These are phyloP conservation scores for Citrus reticulata DNA, from an alignment of 345 rosid genomes.

Conservation along the genomic window DNA sequence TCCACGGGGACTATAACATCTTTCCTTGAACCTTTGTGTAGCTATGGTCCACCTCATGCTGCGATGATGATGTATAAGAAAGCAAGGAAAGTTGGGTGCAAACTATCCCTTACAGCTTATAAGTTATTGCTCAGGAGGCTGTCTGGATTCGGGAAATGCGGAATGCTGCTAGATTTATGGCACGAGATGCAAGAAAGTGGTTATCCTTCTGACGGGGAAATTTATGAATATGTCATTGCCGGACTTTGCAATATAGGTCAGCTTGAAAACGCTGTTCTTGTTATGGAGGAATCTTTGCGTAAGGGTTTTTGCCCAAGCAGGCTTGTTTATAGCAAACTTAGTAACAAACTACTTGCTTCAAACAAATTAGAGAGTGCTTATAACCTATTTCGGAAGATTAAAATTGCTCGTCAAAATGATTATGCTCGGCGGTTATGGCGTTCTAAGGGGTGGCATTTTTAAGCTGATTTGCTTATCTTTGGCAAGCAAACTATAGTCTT, in stretches of 20 bases:
- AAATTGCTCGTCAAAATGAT: slow-evolving; percentile 58
- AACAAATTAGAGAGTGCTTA: slow-evolving; percentile 71
- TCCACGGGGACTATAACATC: slow-evolving; percentile 60
- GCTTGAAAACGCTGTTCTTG: slow-evolving; percentile 81
- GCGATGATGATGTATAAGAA: slow-evolving; percentile 74
- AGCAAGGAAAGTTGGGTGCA: slow-evolving; percentile 70
- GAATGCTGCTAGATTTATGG: slow-evolving; percentile 79
- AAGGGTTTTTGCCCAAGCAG: slow-evolving; percentile 86
- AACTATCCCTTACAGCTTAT: slow-evolving; percentile 59
- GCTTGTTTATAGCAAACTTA: slow-evolving; percentile 67
- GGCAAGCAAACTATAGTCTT: neutral
- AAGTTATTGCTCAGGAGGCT: slow-evolving; percentile 77
- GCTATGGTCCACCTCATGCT: slow-evolving; percentile 90
- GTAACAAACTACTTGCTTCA: slow-evolving; percentile 65
- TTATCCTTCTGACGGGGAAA: slow-evolving; percentile 59
- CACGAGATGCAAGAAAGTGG: slow-evolving; percentile 85
- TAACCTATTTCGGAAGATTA: slow-evolving; percentile 69
- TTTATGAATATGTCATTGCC: slow-evolving; percentile 68
- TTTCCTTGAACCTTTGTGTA: slow-evolving; percentile 62
- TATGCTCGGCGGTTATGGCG: slow-evolving; percentile 77
- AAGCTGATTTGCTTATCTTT: slow-evolving; percentile 18
- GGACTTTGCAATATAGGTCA: slow-evolving; percentile 92
- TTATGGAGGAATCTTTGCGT: slow-evolving; percentile 76
- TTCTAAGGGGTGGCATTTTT: slow-evolving; percentile 91
- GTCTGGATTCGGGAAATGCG: slow-evolving; percentile 89